Percentiles rank a stretch among this genome's conserved stretches.
These are phyloP conservation scores for Bisporella sp. DNA, from an alignment of 2,329 filamentous ascomycete genomes.

Conservation along the genomic window DNA sequence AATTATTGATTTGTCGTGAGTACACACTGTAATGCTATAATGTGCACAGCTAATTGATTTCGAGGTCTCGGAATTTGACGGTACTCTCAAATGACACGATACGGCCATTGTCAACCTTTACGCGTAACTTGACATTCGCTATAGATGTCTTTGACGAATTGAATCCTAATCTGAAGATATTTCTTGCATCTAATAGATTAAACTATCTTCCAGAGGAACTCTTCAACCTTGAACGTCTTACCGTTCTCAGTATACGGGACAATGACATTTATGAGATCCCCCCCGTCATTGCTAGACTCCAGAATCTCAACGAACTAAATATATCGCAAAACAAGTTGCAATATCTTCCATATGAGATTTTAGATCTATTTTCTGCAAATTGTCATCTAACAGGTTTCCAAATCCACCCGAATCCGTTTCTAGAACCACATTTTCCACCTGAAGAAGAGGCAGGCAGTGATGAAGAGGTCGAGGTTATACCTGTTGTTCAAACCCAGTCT, in stretches of 20 bases:
- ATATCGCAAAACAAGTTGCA: slow-evolving; percentile 56
- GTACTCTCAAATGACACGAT: slow-evolving; percentile 50
- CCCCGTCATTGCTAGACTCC: slow-evolving; percentile 48
- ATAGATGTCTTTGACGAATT: slow-evolving; percentile 42
- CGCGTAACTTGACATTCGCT: slow-evolving; percentile 34
- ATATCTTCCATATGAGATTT: slow-evolving; percentile 41
- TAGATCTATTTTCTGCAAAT: slow-evolving; percentile 11
- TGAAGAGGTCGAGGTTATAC: slow-evolving; percentile 6
- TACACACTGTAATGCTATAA: slow-evolving; percentile 8
- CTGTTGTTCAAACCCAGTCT: slow-evolving; percentile 5
- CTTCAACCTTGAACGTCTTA: slow-evolving; percentile 55
- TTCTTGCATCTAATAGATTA: slow-evolving; percentile 53
- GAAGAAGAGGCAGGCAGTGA: not conserved
- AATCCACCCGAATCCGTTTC: slow-evolving; percentile 57
- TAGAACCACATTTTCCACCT: slow-evolving; percentile 31
- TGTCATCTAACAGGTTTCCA: slow-evolving; percentile 44
- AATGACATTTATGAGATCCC: slow-evolving; percentile 58
- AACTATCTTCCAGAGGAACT: slow-evolving; percentile 49
- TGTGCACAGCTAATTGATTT: slow-evolving; percentile 5
- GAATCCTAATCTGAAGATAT: slow-evolving; percentile 54
- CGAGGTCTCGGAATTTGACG: slow-evolving; percentile 32
- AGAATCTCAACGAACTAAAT: slow-evolving; percentile 55
- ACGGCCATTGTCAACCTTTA: slow-evolving; percentile 46
- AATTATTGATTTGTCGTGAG: slow-evolving; percentile 54
- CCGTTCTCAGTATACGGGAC: slow-evolving; percentile 57